phyloP scores from a whole-genome alignment of 2,329 filamentous ascomycete genomes.

The Mycocentrospora acerina region DNA sequence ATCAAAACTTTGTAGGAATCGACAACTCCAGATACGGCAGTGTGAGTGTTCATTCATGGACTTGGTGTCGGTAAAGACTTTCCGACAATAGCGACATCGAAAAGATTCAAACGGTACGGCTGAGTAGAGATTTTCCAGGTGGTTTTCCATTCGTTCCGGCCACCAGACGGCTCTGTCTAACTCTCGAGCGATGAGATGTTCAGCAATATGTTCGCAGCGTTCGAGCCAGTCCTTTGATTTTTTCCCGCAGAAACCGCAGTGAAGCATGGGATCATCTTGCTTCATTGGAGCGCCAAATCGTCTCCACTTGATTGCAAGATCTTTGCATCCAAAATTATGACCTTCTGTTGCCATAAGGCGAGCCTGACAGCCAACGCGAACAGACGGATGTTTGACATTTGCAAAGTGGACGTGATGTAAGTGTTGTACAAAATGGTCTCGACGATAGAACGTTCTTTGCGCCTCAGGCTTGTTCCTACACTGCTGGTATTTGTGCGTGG shows the following conservation, averaged over 20 bases:
- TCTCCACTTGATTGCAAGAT: conserved; percentile 38
- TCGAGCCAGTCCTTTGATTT: conserved; percentile 34
- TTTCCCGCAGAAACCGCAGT: conserved; percentile 39
- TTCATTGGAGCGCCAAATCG: conserved; percentile 39
- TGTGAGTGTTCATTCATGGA: conserved; percentile 37
- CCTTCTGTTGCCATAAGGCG: conserved; percentile 31
- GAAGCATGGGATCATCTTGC: conserved; percentile 38
- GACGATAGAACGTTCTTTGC: conserved; percentile 40
- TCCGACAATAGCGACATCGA: conserved; percentile 37
- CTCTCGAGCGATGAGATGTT: conserved; percentile 33
- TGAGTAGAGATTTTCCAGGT: conserved; percentile 34
- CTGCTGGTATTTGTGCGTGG: conserved; percentile 38
- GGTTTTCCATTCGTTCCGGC: conserved; percentile 34
- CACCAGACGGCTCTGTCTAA: conserved; percentile 35
- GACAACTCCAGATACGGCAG: conserved; percentile 40
- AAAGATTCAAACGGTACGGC: conserved; percentile 33
- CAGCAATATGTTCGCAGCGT: conserved; percentile 35
- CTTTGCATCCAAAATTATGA: conserved; percentile 39
- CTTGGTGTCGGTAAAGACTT: conserved; percentile 32
- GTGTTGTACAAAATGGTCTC: conserved; percentile 40
- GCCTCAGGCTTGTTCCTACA: conserved; percentile 37
- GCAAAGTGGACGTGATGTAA: conserved; percentile 39
- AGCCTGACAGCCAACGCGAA: conserved; percentile 34
- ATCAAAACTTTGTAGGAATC: conserved; percentile 36
- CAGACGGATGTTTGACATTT: conserved; percentile 37